These are phyloP conservation scores for Solanum megistacrolobum DNA, from an alignment of 257 asterid genomes.

Conservation along the genomic window DNA sequence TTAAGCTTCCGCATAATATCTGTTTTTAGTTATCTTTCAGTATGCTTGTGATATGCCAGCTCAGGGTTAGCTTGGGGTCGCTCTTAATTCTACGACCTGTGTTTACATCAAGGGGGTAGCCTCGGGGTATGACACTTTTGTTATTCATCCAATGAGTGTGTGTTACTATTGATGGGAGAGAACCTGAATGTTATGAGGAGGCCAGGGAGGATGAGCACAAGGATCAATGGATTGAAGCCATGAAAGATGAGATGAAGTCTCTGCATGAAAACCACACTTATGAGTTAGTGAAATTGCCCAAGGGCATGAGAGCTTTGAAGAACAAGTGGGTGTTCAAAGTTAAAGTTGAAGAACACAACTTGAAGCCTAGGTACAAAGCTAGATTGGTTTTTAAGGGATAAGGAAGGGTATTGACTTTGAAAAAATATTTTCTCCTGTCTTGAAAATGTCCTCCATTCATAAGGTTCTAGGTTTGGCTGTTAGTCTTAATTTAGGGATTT, in stretches of 20 bases:
- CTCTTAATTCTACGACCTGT: not conserved
- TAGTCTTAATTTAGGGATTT: not conserved
- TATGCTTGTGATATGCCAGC: too few relatives aligned
- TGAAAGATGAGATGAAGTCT: not conserved
- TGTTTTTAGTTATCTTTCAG: too few relatives aligned
- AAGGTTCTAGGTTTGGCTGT: not conserved
- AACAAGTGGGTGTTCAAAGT: not conserved
- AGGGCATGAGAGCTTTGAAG: not conserved
- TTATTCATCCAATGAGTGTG: not conserved
- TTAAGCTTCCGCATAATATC: too few relatives aligned
- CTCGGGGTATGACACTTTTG: not conserved
- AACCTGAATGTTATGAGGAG: not conserved
- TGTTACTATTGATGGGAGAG: not conserved
- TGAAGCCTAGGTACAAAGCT: not conserved
- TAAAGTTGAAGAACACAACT: not conserved
- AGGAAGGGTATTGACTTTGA: not conserved
- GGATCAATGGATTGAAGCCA: not conserved
- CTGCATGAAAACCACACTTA: not conserved
- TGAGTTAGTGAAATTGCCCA: not conserved
- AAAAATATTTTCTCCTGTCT: not conserved
- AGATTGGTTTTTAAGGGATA: not conserved
- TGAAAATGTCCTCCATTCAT: not conserved
- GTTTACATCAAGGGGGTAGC: not conserved
- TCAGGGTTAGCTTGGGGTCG: too few relatives aligned
- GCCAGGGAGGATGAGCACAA: not conserved